Conservation (phyloP, 2,329 filamentous ascomycete species). For the Colletotrichum cordylinicola region DNA sequence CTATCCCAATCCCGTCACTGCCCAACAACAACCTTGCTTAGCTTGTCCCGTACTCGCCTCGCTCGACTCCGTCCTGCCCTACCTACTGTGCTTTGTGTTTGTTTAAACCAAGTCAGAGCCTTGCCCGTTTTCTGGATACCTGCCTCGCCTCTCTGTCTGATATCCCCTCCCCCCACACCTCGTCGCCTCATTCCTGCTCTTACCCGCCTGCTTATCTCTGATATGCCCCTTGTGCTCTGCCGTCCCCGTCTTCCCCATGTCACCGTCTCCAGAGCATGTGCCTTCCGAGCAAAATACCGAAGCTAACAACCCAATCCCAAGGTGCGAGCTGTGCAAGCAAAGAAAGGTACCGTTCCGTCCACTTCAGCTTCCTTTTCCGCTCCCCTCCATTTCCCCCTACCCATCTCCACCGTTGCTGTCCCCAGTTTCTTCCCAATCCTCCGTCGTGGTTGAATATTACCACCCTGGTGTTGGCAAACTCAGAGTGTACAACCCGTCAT, state of each 20-base stretch:
- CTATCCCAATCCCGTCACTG: not conserved
- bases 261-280: slow-evolving; percentile 23
- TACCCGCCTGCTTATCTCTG: not conserved
- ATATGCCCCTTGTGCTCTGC: not conserved
- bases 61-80: not conserved
- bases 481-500: not conserved
- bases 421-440: not conserved
- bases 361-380: not conserved
- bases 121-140: not conserved
- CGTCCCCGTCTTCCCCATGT: slow-evolving; percentile 7
- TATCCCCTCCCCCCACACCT: not conserved
- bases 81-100: slow-evolving; percentile 12
- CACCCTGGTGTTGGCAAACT: not conserved
- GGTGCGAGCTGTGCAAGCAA: slow-evolving; percentile 81
- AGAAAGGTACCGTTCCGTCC: slow-evolving; percentile 67
- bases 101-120: not conserved
- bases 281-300: slow-evolving; percentile 25
- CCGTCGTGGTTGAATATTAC: not conserved
- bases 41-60: not conserved
- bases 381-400: not conserved
- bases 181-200: slow-evolving; percentile 1
- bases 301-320: slow-evolving; percentile 47
- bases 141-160: not conserved
- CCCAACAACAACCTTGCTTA: not conserved
- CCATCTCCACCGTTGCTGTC: not conserved